Evolutionary conservation across 2,329 filamentous ascomycete species (phyloP).

Genomic region (Aureobasidium zeae): DNA sequence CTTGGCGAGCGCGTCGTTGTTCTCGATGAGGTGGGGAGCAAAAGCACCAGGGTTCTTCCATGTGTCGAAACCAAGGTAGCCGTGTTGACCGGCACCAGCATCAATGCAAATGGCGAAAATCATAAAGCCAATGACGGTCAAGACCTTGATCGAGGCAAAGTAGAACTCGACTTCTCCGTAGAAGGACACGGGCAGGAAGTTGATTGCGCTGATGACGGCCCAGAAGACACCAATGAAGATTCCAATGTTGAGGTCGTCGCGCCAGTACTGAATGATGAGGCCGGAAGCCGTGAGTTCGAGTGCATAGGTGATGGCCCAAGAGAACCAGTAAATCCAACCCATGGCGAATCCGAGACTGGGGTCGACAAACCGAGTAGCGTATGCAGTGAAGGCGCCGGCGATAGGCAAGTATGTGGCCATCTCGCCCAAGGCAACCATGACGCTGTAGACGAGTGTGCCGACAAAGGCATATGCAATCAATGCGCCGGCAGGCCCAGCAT

Average conservation of each 20-base stretch:
- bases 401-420: constrained; percentile 55
- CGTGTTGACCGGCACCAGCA: constrained; percentile 37
- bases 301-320: constrained; percentile 35
- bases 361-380: constrained; percentile 39
- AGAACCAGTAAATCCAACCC: constrained; percentile 39
- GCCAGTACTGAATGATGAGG: constrained; percentile 34
- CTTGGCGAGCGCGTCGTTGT: constrained; percentile 26
- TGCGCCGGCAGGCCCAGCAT: constrained; percentile 35
- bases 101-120: constrained; percentile 35
- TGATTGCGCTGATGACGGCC: constrained; percentile 35
- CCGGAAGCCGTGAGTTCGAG: constrained; percentile 32
- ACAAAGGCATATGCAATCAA: constrained; percentile 39
- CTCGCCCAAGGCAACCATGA: constrained; percentile 45
- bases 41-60: constrained; percentile 35
- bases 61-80: constrained; percentile 53
- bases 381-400: constrained; percentile 45
- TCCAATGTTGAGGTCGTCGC: constrained; percentile 33
- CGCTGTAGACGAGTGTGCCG: constrained; percentile 35
- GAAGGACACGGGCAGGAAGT: constrained; percentile 41
- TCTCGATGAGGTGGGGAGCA: constrained; percentile 22
- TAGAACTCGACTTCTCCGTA: constrained; percentile 49
- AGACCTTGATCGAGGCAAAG: constrained; percentile 44
- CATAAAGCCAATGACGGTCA: constrained; percentile 41
- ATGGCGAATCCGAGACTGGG: constrained; percentile 40
- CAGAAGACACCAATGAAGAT: constrained; percentile 30